phyloP scores from a whole-genome alignment of 2,329 filamentous ascomycete species.

The Fusarium virguliforme region DNA sequence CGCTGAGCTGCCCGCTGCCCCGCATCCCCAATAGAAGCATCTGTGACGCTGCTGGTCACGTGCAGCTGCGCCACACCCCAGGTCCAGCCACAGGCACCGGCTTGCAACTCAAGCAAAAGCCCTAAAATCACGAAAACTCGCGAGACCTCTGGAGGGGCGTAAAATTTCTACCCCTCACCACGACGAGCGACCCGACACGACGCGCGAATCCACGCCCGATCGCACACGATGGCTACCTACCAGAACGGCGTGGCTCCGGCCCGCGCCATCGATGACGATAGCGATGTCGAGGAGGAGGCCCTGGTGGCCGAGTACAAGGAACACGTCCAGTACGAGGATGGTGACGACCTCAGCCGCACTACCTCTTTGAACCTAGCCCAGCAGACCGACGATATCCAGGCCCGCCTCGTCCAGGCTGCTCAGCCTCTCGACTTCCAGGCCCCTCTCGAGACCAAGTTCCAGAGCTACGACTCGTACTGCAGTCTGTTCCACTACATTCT shows the following conservation, averaged over 20 bases:
- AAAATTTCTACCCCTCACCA: slow-evolving; percentile 58
- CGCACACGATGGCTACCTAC: slow-evolving; percentile 71
- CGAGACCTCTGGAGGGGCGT: slow-evolving; percentile 51
- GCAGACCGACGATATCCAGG: slow-evolving; percentile 92
- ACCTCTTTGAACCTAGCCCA: slow-evolving; percentile 78
- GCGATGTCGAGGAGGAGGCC: slow-evolving; percentile 95
- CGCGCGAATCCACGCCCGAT: slow-evolving; percentile 52
- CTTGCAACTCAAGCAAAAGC: slow-evolving; percentile 57
- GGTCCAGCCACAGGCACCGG: slow-evolving; percentile 1
- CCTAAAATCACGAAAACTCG: slow-evolving; percentile 59
- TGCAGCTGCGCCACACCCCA: not conserved
- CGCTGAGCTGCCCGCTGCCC: slow-evolving; percentile 41
- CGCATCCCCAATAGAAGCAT: slow-evolving; percentile 53
- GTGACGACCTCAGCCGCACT: slow-evolving; percentile 83
- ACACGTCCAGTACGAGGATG: slow-evolving; percentile 94
- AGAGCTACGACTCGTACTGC: slow-evolving; percentile 99
- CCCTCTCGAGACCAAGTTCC: slow-evolving; percentile 95
- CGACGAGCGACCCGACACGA: slow-evolving; percentile 48
- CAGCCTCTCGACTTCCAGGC: slow-evolving; percentile 97
- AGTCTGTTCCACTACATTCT: slow-evolving; percentile 99
- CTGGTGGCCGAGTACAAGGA: slow-evolving; percentile 96
- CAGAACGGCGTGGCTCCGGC: slow-evolving; percentile 74
- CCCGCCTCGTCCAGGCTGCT: slow-evolving; percentile 90
- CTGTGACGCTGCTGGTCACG: slow-evolving; percentile 46
- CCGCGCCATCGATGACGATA: slow-evolving; percentile 82